Conservation (phyloP, 108 stramenopile genomes). For the Fragilariopsis cylindrus region DNA sequence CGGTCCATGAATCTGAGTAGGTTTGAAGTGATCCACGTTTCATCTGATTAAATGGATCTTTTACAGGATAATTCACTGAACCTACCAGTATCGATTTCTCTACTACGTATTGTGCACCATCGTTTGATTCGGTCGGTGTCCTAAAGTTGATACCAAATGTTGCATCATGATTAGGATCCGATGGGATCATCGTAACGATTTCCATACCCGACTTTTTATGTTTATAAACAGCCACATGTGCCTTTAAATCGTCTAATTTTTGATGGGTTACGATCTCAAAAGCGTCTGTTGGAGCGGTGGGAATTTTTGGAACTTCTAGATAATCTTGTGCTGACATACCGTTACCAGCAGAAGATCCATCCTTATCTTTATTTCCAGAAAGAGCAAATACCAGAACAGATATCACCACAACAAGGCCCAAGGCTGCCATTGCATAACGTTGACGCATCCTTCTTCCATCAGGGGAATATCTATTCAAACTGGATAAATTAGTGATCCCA, state of each 20-base stretch:
- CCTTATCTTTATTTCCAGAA: not conserved
- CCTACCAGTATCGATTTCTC: slow-evolving; percentile 93
- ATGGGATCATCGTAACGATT: slow-evolving; percentile 74
- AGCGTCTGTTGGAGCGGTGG: slow-evolving; percentile 1
- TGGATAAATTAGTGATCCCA: slow-evolving; percentile 7
- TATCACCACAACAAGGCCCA: not conserved
- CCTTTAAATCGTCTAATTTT: not conserved
- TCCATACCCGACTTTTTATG: slow-evolving; percentile 77
- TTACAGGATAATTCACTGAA: slow-evolving; percentile 83
- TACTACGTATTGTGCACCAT: slow-evolving; percentile 92
- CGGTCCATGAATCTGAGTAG: slow-evolving; percentile 92
- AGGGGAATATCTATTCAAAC: slow-evolving; percentile 19
- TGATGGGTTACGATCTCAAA: slow-evolving; percentile 6
- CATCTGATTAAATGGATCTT: slow-evolving; percentile 93
- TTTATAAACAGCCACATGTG: slow-evolving; percentile 14
- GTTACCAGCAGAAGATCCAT: not conserved
- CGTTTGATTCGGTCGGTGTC: slow-evolving; percentile 78
- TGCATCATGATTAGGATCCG: slow-evolving; percentile 81
- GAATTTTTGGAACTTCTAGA: not conserved
- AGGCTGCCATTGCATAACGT: slow-evolving; percentile 10
- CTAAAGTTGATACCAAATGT: slow-evolving; percentile 95
- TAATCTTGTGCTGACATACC: not conserved
- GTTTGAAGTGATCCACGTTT: slow-evolving; percentile 91
- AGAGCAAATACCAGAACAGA: not conserved
- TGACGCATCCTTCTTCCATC: slow-evolving; percentile 27